Percentiles rank a stretch among this genome's conserved stretches.
Evolutionary conservation across 805 yeast genomes (phyloP).

Genomic region (Komagataella pseudopastoris): DNA sequence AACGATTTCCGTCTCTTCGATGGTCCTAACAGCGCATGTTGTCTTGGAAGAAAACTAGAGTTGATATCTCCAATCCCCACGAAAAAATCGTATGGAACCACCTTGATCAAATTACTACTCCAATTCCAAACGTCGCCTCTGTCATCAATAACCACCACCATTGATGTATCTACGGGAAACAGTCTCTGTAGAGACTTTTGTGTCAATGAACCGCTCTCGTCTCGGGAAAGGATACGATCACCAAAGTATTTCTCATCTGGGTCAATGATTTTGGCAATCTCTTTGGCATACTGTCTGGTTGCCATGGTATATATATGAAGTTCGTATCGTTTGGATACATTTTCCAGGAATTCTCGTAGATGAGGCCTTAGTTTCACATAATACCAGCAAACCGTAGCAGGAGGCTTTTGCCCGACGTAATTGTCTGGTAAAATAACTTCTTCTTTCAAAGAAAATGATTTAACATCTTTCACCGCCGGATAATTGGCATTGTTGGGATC

Average conservation of each 20-base stretch:
- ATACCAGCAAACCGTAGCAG: constrained; percentile 64
- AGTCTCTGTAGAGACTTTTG: constrained; percentile 79
- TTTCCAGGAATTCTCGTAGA: constrained; percentile 53
- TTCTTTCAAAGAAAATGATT: constrained; percentile 66
- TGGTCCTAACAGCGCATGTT: constrained; percentile 46
- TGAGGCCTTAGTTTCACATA: constrained; percentile 92
- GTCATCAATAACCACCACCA: constrained; percentile 95
- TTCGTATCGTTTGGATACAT: constrained; percentile 57
- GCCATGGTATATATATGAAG: constrained; percentile 98
- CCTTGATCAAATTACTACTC: constrained; percentile 84
- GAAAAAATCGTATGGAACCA: constrained; percentile 89
- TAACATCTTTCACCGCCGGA: constrained; percentile 72
- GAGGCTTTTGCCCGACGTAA: constrained; percentile 47
- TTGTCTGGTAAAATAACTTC: constrained; percentile 45
- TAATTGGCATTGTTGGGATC: constrained; percentile 81
- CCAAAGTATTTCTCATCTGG: constrained; percentile 82
- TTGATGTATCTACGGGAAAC: constrained; percentile 90
- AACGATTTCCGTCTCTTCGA: constrained; percentile 45
- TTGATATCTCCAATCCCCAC: constrained; percentile 97
- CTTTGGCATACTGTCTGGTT: constrained; percentile 82
- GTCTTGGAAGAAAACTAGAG: constrained; percentile 80
- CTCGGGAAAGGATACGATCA: constrained; percentile 82
- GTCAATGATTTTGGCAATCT: constrained; percentile 83
- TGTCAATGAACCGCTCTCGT: constrained; percentile 86
- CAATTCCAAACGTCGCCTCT: constrained; percentile 99